Evolutionary conservation across 1,284 basidiomycete species (phyloP).

Genomic region (Leccinum pachyderme): DNA sequence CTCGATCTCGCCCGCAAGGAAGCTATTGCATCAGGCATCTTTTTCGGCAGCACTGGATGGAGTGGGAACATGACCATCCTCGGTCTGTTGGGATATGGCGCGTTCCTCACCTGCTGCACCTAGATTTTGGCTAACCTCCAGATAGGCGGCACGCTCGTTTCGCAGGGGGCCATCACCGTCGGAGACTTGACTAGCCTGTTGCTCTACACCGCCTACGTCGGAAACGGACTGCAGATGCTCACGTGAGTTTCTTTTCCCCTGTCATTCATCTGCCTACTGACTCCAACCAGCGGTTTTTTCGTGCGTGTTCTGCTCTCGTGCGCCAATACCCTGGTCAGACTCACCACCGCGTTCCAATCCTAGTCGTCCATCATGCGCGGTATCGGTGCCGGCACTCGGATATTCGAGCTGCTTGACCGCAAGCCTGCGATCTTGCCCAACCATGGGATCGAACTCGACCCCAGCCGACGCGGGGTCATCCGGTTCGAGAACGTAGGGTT

Average conservation of each 20-base stretch:
- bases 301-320: conserved; percentile 30
- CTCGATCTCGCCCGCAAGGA: conserved; percentile 81
- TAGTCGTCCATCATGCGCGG: conserved; percentile 86
- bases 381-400: conserved; percentile 88
- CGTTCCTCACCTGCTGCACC: not conserved
- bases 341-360: not conserved
- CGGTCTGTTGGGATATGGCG: conserved; percentile 88
- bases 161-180: conserved; percentile 83
- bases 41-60: conserved; percentile 91
- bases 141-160: conserved; percentile 86
- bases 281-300: conserved; percentile 35
- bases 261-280: not conserved
- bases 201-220: conserved; percentile 91
- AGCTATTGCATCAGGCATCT: conserved; percentile 85
- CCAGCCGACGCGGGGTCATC: conserved; percentile 61
- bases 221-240: conserved; percentile 76
- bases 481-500: conserved; percentile 81
- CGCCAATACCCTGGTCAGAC: not conserved
- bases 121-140: not conserved
- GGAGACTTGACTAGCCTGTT: conserved; percentile 89
- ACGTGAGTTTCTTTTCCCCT: conserved; percentile 51
- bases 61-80: conserved; percentile 96
- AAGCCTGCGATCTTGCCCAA: conserved; percentile 67
- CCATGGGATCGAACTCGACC: conserved; percentile 55
- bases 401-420: conserved; percentile 91